Percentiles rank a stretch among this genome's conserved stretches.
phyloP scores from a whole-genome alignment of 495 filamentous ascomycete genomes.

The Talaromyces trachyspermus region DNA sequence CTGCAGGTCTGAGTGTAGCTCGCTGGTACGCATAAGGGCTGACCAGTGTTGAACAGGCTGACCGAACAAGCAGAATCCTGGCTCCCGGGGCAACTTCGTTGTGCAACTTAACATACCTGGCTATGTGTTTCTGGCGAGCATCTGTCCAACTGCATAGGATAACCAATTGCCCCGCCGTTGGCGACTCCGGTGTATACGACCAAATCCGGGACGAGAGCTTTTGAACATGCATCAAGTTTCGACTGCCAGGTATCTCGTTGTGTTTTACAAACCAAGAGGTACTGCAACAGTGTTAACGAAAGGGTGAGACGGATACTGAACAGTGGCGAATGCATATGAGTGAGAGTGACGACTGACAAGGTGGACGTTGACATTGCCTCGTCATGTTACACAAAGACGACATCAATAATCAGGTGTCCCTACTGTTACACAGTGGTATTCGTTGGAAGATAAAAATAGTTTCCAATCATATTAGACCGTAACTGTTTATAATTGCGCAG shows the following conservation, averaged over 20 bases:
- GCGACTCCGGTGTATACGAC: conserved; percentile 11
- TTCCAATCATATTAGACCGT: too few species aligned
- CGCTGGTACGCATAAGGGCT: conserved; percentile 12
- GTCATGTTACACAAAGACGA: too few species aligned
- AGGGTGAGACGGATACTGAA: neutral
- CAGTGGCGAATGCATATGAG: too few species aligned
- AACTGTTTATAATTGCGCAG: too few species aligned
- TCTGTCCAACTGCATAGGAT: conserved; percentile 23
- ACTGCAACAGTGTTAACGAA: too few species aligned
- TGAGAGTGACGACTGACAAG: too few species aligned
- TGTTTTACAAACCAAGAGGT: too few species aligned
- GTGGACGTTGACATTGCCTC: too few species aligned
- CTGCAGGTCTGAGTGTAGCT: conserved; percentile 10
- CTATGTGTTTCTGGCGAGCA: conserved; percentile 23
- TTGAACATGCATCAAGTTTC: neutral
- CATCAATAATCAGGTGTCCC: too few species aligned
- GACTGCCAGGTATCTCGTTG: neutral
- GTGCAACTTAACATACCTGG: conserved; percentile 22
- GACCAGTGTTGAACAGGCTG: conserved; percentile 4
- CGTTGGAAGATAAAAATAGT: too few species aligned
- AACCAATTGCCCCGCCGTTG: conserved; percentile 15
- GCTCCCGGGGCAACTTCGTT: conserved; percentile 16
- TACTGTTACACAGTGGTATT: too few species aligned
- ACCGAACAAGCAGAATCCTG: conserved; percentile 20
- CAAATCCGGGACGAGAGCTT: conserved; percentile 8